Conservation (phyloP, 169 alveolate genomes). For the Plasmodium gonderi region DNA sequence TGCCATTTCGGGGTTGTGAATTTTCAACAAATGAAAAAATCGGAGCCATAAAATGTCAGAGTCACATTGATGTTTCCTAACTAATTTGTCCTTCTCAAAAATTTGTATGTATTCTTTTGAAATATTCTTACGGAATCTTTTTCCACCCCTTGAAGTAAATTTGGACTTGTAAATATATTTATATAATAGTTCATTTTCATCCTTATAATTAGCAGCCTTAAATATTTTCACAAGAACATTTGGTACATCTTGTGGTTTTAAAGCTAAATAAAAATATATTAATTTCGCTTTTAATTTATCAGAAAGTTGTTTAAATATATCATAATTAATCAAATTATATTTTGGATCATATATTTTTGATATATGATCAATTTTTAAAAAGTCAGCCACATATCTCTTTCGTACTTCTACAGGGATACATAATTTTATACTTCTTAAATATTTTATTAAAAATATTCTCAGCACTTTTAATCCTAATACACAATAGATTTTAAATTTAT, state of each 20-base stretch:
- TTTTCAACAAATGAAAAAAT: slow-evolving; percentile 10
- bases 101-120: slow-evolving; percentile 74
- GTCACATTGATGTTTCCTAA: slow-evolving; percentile 40
- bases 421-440: slow-evolving; percentile 52
- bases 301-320: slow-evolving; percentile 42
- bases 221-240: slow-evolving; percentile 80
- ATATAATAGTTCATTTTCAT: slow-evolving; percentile 79
- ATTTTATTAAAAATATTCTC: slow-evolving; percentile 36
- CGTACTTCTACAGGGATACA: slow-evolving; percentile 83
- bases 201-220: slow-evolving; percentile 78
- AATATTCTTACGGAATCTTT: slow-evolving; percentile 74
- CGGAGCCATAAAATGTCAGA: slow-evolving; percentile 54
- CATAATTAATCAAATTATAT: slow-evolving; percentile 66
- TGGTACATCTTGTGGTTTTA: slow-evolving; percentile 79
- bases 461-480: slow-evolving; percentile 53
- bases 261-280: slow-evolving; percentile 78
- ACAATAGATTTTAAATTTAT: slow-evolving; percentile 67
- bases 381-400: slow-evolving; percentile 76
- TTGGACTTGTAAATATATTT: slow-evolving; percentile 67
- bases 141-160: slow-evolving; percentile 84
- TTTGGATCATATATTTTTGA: slow-evolving; percentile 68
- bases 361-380: slow-evolving; percentile 71
- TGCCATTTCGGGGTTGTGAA: slow-evolving; percentile 26
- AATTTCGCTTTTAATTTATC: slow-evolving; percentile 77
- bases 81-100: slow-evolving; percentile 29